Evolutionary conservation across 495 filamentous ascomycete genomes (phyloP), one percentile per base, ranked within the genome.

Genomic region (Wilcoxina mikolae): DNA sequence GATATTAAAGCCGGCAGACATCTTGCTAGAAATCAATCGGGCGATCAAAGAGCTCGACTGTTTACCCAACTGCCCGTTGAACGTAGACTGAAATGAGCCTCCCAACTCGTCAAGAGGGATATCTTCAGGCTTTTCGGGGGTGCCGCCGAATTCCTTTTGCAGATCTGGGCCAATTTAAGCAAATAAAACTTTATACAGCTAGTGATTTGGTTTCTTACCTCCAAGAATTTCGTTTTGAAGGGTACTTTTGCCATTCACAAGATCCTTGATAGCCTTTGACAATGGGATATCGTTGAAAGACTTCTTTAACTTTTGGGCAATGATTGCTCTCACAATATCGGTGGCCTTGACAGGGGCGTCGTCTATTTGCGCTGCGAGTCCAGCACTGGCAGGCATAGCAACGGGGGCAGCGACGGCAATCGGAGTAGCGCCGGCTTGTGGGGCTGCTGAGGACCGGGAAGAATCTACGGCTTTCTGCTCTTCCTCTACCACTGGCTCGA

Each of bases 231-330:
- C 62, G 60, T 65, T 65, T 29, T 65, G 62, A 5, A 59, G 39
- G 55, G 44, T 61, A 27, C 51, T 75, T 84, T 73, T 74, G 89
- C 91, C 91, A 73, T 91, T 93, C 59, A 99, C 91, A 35, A 99
- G 72, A 73, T 99, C 91, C 68, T 99, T 99, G 72, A 99, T 95
- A 17, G 93, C 93, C 69, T 96, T 99, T 72, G 79, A 85, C 60
- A 96, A 69, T 35, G 93, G 93, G 55, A 99, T 83, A 58, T 99
- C 91, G 25, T 79, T 61, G 48, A 95, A 68, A 11, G 82, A 73
- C 74, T 99, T 99, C 79, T 96, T 99, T 58, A 99, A 73, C 71
- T 99, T 99, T 70, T 99, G 91, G n/a, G 91, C 91, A 56, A 99
- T 84, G 56, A 99, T 70, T 18, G 88, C 76, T 67, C 91, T 76